phyloP scores from a whole-genome alignment of 1,284 basidiomycete species.

The Megacollybia platyphylla region DNA sequence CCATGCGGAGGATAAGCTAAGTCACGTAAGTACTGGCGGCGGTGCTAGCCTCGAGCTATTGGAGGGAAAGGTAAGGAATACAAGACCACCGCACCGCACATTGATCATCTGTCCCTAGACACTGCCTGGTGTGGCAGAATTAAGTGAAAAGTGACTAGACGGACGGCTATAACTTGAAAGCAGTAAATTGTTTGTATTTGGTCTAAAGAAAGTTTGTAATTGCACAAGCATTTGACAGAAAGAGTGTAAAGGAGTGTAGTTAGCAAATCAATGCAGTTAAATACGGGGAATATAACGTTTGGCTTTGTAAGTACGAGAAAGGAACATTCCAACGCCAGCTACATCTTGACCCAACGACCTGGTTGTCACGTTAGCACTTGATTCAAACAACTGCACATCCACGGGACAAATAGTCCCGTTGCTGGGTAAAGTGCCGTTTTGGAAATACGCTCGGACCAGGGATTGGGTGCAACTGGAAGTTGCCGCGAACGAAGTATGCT shows the following conservation, averaged over 20 bases:
- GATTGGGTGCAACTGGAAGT: conserved; percentile 7
- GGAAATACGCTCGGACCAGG: conserved; percentile 7
- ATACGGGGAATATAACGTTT: too few species aligned
- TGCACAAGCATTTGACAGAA: too few species aligned
- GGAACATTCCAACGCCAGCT: too few species aligned
- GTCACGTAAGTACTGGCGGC: conserved; percentile 95
- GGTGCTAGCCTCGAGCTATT: conserved; percentile 92
- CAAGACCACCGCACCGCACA: not conserved
- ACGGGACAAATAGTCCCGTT: conserved; percentile 8
- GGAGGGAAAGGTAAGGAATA: conserved; percentile 77
- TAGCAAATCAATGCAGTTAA: too few species aligned
- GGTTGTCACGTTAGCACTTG: not conserved
- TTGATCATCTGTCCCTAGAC: conserved; percentile 26
- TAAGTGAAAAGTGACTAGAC: conserved; percentile 37
- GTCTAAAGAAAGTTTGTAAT: too few species aligned
- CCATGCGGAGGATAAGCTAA: conserved; percentile 76
- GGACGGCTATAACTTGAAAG: not conserved
- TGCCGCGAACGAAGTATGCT: conserved; percentile 8
- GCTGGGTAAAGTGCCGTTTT: conserved; percentile 8
- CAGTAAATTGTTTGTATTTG: too few species aligned
- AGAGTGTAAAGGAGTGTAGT: too few species aligned
- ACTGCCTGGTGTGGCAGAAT: conserved; percentile 75
- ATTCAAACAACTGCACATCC: conserved; percentile 5
- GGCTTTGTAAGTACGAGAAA: too few species aligned
- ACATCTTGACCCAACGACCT: too few species aligned